Base-by-base conservation (phyloP, 2,329 filamentous ascomycete genomes). In the Sclerotinia borealis region DNA sequence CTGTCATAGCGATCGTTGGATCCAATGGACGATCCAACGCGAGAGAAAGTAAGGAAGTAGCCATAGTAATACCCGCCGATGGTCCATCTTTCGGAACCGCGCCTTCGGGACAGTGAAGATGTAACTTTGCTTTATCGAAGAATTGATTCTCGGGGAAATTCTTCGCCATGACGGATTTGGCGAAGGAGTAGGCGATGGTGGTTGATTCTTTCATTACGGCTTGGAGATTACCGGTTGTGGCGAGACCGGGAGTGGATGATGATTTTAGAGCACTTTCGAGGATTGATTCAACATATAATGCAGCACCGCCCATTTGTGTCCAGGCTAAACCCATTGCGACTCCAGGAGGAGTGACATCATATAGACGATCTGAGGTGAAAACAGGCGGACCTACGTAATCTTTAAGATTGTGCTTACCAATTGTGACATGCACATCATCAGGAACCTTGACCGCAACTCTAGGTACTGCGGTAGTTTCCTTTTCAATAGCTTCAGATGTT, bases 131-230 rank as follows among this genome's bases (percentile, higher is more conserved):
- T 79, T 95, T 93, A 74, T 98, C 92, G 72, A 99, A 96, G 81
- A 98, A 99, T 75, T 87, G 85, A 77, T 99, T 99, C 64, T 92
- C 87, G 0, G 92, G 88, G 79, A 93, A 99, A 47, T 90, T 79
- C 73, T 86, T 88, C 9, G 89, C 92, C 83, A 98, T 87, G 65
- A 93, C 81, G 0, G 92, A 88, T 79, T 98, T 98, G 72, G 92
- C 88, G 73, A 96, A 99, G 0, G 92, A 96, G 80, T 99, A 98
- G 52, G 95, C 96, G 68, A 99, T 97, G 2, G 86, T 82, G 0
- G 92, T 95, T 2, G 93, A 97, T 78, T 99, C 95, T 78, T 97
- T 98, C 96, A 99, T 99, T 45, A 99, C 95, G 19, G 86, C 85
- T 79, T 96, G 95, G 55, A 99, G 83, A 74, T 98, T 98, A 64